Evolutionary conservation across 129 eudicot genomes (phyloP).

Genomic region (Smallanthus sonchifolius): DNA sequence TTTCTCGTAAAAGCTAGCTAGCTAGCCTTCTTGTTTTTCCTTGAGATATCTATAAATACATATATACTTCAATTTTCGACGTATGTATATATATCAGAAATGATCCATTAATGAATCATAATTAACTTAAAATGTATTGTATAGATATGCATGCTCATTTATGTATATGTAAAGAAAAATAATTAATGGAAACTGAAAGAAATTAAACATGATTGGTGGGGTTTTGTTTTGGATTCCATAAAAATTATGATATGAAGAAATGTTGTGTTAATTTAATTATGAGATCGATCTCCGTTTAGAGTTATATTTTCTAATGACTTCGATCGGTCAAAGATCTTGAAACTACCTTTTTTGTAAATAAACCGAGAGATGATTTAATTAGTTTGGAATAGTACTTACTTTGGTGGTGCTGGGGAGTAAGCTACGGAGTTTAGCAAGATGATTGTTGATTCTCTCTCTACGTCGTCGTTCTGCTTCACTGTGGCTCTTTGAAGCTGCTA

Average conservation of each 20-base stretch:
- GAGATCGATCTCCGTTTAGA: too few species aligned
- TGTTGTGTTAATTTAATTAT: background rate
- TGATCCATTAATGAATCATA: too few species aligned
- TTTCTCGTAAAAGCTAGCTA: too few species aligned
- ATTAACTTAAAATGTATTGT: too few species aligned
- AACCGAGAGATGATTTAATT: too few species aligned
- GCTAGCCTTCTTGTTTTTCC: too few species aligned
- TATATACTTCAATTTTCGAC: too few species aligned
- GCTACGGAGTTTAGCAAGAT: constrained; percentile 87
- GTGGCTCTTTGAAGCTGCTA: constrained; percentile 94
- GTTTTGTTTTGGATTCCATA: background rate
- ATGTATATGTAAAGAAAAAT: constrained; percentile 5
- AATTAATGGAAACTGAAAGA: background rate
- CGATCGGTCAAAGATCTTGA: too few species aligned
- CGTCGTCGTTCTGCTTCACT: constrained; percentile 93
- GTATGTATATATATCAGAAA: too few species aligned
- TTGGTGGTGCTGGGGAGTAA: constrained; percentile 82
- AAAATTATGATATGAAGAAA: background rate
- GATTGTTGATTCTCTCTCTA: constrained; percentile 85
- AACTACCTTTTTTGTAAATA: background rate
- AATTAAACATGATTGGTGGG: background rate
- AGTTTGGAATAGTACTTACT: constrained; percentile 40
- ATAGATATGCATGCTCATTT: background rate
- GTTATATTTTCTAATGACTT: too few species aligned
- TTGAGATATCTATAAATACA: too few species aligned